Evolutionary conservation across 2,329 filamentous ascomycete genomes (phyloP), one percentile per base, ranked within the genome.

Genomic region (Elsinoe ampelina): DNA sequence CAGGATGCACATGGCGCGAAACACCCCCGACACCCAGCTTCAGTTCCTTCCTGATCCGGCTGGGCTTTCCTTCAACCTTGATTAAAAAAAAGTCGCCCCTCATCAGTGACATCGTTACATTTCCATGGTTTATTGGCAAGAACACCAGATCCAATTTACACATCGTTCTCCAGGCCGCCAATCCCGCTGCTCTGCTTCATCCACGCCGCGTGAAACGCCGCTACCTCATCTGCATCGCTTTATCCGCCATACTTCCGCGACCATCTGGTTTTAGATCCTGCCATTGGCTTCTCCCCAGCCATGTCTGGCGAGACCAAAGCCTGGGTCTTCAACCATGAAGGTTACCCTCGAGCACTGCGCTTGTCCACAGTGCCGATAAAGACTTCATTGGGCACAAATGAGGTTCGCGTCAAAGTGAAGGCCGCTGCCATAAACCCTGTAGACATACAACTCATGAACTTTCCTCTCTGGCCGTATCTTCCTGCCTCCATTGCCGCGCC

Each of bases 381-480:
- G 54, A 62, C 50, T 59, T 64, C 51, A 57, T 59, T 54, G 19
- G 61, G 51, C 50, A 54, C 52, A 39, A 64, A 45, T 57, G 61
- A 43, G 50, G 62, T 70, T 54, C 63, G 68, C 20, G 60, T 70
- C 39, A 61, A 63, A 36, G 65, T 70, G 45, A 61, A 67, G 41
- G 64, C 67, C 5, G 66, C 63, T 58, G 68, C 67, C 17, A 62
- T 70, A 12, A 70, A 70, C 55, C 67, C 68, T 13, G 68, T 70
- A 41, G 67, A 70, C 58, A 66, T 70, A 26, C 68, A 70, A 58
- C 66, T 66, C 52, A 68, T 68, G 65, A 70, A 70, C 58, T 57
- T 68, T 51, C 64, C 63, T 1, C 52, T 61, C 20, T 67, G 62
- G 61, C 59, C 58, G 13, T 56, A 65, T 47, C 65, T 67, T 6